Evolutionary conservation across 108 stramenopile genomes (phyloP), one percentile per base, ranked within the genome.

Genomic region (Asterionellopsis glacialis): DNA sequence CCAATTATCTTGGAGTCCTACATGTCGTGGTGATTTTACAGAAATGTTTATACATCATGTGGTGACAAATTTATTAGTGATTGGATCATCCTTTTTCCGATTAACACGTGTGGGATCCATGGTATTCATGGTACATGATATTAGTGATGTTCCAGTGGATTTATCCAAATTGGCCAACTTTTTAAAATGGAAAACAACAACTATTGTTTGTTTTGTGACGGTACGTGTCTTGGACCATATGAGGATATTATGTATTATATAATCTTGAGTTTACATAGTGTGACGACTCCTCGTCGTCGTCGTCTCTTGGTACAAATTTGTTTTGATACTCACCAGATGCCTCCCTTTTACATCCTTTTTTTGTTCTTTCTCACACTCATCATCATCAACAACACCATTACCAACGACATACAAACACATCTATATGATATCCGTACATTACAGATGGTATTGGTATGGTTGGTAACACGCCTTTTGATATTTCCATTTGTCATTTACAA

Each of bases 41-140:
- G 93, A 94, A 65, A 94, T 94, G 93, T 79, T 86, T 50, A 69
- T 85, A 15, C 93, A 94, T 76, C 93, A 94, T 61, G 22, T 94
- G 7, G 76, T 89, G 16, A 94, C 93, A 23, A 91, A 94, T 61
- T 22, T 72, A 11, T 68, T 94, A 38, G 64, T 89, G 12, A 60
- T 85, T 26, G 71, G 82, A 21, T 84, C 82, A 19, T 74, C 72
- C 10, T 71, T 73, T 33, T 91, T 80, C 58, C 77, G 86, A 57
- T 57, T 91, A 45, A 84, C 80, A 2, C 67, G 86, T 1, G 70
- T 80, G 11, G 93, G 93, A 9, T 75, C 71, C 25, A 88, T 89
- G 88, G 81, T 94, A 15, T 89, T 94, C 51, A 48, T 89, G 42
- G 61, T 94, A 0, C 93, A 94, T 55, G 93, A 94, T 66, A 63